Percentiles rank a stretch among this genome's conserved stretches.
Conservation (phyloP, 2,329 filamentous ascomycete genomes). For the Colletotrichum sp. region DNA sequence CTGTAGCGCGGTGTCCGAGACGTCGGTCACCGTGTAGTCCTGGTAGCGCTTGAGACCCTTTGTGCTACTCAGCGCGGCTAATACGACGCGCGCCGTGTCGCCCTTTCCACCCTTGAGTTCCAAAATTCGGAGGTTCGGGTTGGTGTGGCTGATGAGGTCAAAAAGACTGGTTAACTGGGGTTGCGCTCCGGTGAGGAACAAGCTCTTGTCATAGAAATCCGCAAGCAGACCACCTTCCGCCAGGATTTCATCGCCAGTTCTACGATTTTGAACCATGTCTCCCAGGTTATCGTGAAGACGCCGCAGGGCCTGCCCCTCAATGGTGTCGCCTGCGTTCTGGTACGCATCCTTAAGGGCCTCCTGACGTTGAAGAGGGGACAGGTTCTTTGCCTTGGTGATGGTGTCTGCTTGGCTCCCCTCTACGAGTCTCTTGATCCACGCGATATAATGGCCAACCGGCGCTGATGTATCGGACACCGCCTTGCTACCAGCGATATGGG, state of each 20-base stretch:
- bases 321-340: background rate
- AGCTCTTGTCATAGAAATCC: background rate
- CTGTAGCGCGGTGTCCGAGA: slow-evolving; percentile 39
- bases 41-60: background rate
- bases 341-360: background rate
- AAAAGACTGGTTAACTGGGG: background rate
- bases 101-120: background rate
- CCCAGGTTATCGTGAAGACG: background rate
- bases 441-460: background rate
- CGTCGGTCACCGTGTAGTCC: slow-evolving; percentile 34
- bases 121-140: background rate
- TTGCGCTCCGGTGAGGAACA: background rate
- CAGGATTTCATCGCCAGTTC: background rate
- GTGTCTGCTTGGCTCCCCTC: background rate
- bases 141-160: background rate
- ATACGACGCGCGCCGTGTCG: background rate
- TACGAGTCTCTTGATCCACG: background rate
- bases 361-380: fast-evolving
- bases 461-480: no score
- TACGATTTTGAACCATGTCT: fast-evolving
- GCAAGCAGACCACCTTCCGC: background rate
- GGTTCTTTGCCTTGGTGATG: background rate
- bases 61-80: background rate
- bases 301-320: background rate
- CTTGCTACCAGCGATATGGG: background rate